A percentile compares a stretch with the other conserved stretches of the same genome.
Evolutionary conservation across 2,329 filamentous ascomycete species (phyloP).

Genomic region (Beauveria asiatica): DNA sequence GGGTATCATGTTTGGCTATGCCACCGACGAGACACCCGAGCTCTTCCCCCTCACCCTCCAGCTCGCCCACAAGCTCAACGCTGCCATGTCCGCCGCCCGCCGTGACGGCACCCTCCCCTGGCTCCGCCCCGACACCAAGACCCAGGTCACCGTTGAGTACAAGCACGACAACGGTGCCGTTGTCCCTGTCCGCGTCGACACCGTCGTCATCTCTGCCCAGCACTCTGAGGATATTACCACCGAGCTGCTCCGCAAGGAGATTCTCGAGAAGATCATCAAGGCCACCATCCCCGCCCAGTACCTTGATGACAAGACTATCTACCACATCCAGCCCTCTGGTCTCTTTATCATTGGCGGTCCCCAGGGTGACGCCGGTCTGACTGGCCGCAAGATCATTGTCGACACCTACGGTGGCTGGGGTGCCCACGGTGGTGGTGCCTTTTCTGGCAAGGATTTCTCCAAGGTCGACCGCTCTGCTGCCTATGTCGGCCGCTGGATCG

Average conservation of each 20-base stretch:
- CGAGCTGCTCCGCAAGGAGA: constrained; percentile 86
- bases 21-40: constrained; percentile 97
- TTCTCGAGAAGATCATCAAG: constrained; percentile 96
- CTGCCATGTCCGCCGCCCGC: constrained; percentile 84
- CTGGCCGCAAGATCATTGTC: constrained; percentile 98
- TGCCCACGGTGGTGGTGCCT: constrained; percentile 98
- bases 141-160: constrained; percentile 98
- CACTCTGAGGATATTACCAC: constrained; percentile 83
- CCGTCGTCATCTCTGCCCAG: constrained; percentile 92
- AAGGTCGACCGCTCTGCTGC: constrained; percentile 98
- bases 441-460: constrained; percentile 99
- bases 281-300: constrained; percentile 86
- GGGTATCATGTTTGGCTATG: constrained; percentile 99
- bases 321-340: constrained; percentile 98
- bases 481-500: constrained; percentile 96
- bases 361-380: constrained; percentile 97
- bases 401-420: constrained; percentile 99
- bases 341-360: constrained; percentile 99
- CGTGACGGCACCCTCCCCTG: constrained; percentile 82
- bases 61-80: constrained; percentile 94
- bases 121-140: constrained; percentile 99
- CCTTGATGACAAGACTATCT: constrained; percentile 86
- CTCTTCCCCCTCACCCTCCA: constrained; percentile 89
- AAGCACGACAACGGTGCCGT: constrained; percentile 93
- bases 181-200: constrained; percentile 86